Percentiles rank a stretch among this genome's conserved stretches.
phyloP scores from a whole-genome alignment of 1,139 yeast genomes.

The Debaryomycetaceae sp. region DNA sequence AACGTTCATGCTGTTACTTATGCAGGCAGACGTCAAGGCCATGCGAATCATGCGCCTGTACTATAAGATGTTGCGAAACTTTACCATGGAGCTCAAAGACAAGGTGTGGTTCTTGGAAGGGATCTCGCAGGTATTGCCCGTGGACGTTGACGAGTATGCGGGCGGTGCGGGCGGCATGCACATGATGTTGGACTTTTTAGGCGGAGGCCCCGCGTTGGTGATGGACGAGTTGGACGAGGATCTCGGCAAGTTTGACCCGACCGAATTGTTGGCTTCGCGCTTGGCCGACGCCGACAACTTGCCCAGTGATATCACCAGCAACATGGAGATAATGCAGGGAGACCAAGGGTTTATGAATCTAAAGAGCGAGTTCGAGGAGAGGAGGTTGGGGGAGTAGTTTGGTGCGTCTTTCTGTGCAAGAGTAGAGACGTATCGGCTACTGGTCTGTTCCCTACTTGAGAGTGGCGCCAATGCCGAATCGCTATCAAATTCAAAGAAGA shows the following conservation, averaged over 20 bases:
- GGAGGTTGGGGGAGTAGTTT: background rate
- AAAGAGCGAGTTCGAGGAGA: slow-evolving; percentile 5
- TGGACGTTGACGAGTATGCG: slow-evolving; percentile 71
- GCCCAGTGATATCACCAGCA: slow-evolving; percentile 45
- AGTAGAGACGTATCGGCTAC: too few species aligned
- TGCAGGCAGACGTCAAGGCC: slow-evolving; percentile 78
- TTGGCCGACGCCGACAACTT: slow-evolving; percentile 43
- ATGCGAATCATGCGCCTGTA: slow-evolving; percentile 86
- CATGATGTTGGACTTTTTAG: slow-evolving; percentile 79
- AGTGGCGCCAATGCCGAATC: too few species aligned
- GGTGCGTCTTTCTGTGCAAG: too few species aligned
- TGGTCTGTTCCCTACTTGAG: too few species aligned
- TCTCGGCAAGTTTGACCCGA: slow-evolving; percentile 35
- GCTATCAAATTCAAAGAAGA: too few species aligned
- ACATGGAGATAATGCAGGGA: slow-evolving; percentile 38
- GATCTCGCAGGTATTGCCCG: slow-evolving; percentile 75
- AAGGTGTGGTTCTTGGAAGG: slow-evolving; percentile 93
- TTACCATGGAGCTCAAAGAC: slow-evolving; percentile 79
- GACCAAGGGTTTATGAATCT: slow-evolving; percentile 24
- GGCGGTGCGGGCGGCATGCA: slow-evolving; percentile 84
- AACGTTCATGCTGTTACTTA: slow-evolving; percentile 59
- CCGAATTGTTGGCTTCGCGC: slow-evolving; percentile 27
- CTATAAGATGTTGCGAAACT: slow-evolving; percentile 68
- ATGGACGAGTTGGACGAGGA: slow-evolving; percentile 30
- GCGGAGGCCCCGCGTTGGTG: slow-evolving; percentile 52